Conservation (phyloP, 2,329 filamentous ascomycete genomes). For the Beauveria pseudobassiana region DNA sequence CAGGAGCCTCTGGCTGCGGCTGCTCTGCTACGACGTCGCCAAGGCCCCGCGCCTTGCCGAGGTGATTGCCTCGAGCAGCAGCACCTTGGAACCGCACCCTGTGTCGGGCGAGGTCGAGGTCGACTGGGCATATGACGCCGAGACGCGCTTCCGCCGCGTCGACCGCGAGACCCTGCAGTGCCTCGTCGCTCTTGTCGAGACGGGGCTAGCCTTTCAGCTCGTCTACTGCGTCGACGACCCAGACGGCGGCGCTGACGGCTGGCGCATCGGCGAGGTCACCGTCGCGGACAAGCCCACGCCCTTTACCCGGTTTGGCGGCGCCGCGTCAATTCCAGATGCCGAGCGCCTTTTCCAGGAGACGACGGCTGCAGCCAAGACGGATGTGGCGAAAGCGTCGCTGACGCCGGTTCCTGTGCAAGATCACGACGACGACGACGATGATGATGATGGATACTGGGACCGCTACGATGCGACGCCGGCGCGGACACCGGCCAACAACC, state of each 20-base stretch:
- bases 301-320: constrained; percentile 45
- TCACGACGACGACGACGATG: constrained; percentile 37
- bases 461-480: constrained; percentile 66
- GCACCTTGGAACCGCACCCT: constrained; percentile 70
- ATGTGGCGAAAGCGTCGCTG: constrained; percentile 10
- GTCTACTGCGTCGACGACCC: constrained; percentile 63
- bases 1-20: constrained; percentile 64
- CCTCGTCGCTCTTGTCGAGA: constrained; percentile 52
- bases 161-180: constrained; percentile 71
- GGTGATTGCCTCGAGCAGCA: constrained; percentile 44
- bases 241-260: constrained; percentile 54
- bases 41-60: constrained; percentile 51
- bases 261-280: constrained; percentile 65
- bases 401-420: background rate
- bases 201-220: constrained; percentile 57
- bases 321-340: constrained; percentile 48
- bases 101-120: constrained; percentile 74
- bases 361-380: constrained; percentile 14
- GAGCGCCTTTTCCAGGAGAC: constrained; percentile 45
- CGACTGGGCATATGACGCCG: constrained; percentile 57
- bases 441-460: constrained; percentile 75
- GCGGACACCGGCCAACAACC: constrained; percentile 53
- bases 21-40: constrained; percentile 61
- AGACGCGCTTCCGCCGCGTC: constrained; percentile 57
- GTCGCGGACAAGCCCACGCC: constrained; percentile 46